phyloP scores from a whole-genome alignment of 805 yeast genomes.

The Priceomyces haplophilus region DNA sequence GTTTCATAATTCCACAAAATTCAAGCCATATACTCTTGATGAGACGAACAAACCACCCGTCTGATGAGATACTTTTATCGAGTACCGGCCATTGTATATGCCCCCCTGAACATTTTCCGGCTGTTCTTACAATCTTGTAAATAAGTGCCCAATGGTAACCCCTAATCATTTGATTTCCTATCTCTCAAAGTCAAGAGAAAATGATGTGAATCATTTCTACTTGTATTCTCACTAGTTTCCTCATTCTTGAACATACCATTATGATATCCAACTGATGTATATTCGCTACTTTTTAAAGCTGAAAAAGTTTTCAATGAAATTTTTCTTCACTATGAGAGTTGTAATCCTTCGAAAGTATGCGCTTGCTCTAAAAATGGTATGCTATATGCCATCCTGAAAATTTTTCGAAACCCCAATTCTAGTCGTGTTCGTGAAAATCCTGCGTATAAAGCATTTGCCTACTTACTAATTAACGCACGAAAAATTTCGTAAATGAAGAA shows the following conservation, averaged over 20 bases:
- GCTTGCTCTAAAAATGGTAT: background rate
- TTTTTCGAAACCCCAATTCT: constrained; percentile 1
- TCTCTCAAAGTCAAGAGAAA: too few species aligned
- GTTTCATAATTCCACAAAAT: too few species aligned
- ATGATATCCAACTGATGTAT: constrained; percentile 4
- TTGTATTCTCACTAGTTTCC: background rate
- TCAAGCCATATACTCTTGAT: too few species aligned
- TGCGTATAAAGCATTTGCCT: background rate
- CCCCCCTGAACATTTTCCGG: too few species aligned
- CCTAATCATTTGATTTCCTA: too few species aligned
- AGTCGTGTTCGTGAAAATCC: background rate
- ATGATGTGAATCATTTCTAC: too few species aligned
- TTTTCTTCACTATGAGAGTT: constrained; percentile 1
- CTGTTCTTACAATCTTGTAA: too few species aligned
- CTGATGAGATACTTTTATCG: too few species aligned
- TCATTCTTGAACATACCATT: constrained; percentile 4
- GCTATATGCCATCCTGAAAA: constrained; percentile 2
- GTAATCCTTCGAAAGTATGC: background rate
- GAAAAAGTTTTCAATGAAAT: constrained; percentile 7
- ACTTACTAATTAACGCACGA: background rate
- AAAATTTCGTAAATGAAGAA: background rate
- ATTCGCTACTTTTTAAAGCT: constrained; percentile 3
- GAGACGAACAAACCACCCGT: too few species aligned
- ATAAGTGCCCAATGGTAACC: too few species aligned
- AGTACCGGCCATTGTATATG: too few species aligned